phyloP scores from a whole-genome alignment of 2,329 filamentous ascomycete species.

The Ophiognomonia clavigignenti-juglandacearum region DNA sequence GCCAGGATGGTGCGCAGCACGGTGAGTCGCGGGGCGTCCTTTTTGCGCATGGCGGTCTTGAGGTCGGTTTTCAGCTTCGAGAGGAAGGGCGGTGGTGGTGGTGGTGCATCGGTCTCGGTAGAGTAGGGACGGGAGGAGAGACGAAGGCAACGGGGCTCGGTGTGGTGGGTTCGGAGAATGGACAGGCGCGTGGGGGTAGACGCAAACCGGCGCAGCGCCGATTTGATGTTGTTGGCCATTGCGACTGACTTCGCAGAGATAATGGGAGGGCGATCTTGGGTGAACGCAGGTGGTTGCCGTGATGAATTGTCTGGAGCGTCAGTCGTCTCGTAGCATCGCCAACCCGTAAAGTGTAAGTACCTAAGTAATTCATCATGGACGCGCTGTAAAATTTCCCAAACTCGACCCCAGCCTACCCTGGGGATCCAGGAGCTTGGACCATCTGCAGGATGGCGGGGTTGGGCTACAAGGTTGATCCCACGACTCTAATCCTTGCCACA shows the following conservation, averaged over 20 bases:
- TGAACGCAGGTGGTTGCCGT: not conserved
- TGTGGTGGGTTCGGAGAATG: conserved; percentile 1
- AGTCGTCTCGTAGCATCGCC: too few relatives aligned
- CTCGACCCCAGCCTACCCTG: too few relatives aligned
- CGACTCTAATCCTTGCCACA: too few relatives aligned
- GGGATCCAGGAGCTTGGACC: too few relatives aligned
- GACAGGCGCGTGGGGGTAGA: conserved; percentile 5
- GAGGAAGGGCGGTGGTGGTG: conserved; percentile 40
- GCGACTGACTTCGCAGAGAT: not conserved
- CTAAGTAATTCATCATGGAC: too few relatives aligned
- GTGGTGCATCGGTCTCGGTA: conserved; percentile 29
- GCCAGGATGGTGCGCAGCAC: conserved; percentile 66
- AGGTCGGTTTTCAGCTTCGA: conserved; percentile 55
- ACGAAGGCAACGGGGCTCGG: conserved; percentile 16
- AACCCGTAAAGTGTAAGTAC: too few relatives aligned
- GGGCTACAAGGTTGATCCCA: too few relatives aligned
- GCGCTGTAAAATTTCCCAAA: too few relatives aligned
- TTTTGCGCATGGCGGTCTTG: conserved; percentile 62
- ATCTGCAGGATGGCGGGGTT: too few relatives aligned
- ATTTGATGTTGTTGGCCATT: conserved; percentile 11
- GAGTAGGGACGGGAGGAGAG: conserved; percentile 25
- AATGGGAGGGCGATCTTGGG: not conserved
- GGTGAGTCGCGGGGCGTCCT: conserved; percentile 58
- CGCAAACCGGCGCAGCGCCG: conserved; percentile 8
- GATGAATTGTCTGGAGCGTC: too few relatives aligned